phyloP scores from a whole-genome alignment of 345 rosid genomes.

The Brassica cretica region DNA sequence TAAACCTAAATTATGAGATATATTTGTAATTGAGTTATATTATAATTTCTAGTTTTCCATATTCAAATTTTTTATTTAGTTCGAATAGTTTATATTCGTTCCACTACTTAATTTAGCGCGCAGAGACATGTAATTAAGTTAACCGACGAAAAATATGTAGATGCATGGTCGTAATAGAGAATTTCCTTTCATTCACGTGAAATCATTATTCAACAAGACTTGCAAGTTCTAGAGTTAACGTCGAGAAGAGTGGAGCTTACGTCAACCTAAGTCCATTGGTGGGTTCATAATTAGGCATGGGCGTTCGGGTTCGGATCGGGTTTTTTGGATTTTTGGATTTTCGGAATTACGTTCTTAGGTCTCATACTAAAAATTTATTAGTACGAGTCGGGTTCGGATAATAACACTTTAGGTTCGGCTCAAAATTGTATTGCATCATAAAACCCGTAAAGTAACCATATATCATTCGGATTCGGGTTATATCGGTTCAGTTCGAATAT shows the following conservation, averaged over 20 bases:
- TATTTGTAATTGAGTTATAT: too few species aligned
- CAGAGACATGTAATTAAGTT: not conserved
- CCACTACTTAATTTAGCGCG: slow-evolving; percentile 16
- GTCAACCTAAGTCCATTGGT: not conserved
- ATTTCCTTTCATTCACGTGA: not conserved
- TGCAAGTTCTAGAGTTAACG: slow-evolving; percentile 8
- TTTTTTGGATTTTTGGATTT: too few species aligned
- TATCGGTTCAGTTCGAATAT: too few species aligned
- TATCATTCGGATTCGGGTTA: too few species aligned
- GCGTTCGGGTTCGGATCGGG: too few species aligned
- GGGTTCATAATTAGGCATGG: not conserved
- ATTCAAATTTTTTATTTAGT: not conserved
- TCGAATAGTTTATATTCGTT: slow-evolving; percentile 18
- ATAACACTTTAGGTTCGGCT: too few species aligned
- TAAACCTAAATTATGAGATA: slow-evolving; percentile 26
- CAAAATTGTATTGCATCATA: too few species aligned
- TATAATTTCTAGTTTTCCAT: not conserved
- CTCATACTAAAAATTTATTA: too few species aligned
- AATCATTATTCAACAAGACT: not conserved
- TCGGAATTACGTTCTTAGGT: too few species aligned
- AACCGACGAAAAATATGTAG: not conserved
- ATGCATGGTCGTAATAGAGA: not conserved
- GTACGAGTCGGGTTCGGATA: too few species aligned
- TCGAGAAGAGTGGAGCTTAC: slow-evolving; percentile 4
- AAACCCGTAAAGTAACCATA: too few species aligned